phyloP scores from a whole-genome alignment of 192 early-diverging fungal genomes.

The Ramicandelaber brevisporus region DNA sequence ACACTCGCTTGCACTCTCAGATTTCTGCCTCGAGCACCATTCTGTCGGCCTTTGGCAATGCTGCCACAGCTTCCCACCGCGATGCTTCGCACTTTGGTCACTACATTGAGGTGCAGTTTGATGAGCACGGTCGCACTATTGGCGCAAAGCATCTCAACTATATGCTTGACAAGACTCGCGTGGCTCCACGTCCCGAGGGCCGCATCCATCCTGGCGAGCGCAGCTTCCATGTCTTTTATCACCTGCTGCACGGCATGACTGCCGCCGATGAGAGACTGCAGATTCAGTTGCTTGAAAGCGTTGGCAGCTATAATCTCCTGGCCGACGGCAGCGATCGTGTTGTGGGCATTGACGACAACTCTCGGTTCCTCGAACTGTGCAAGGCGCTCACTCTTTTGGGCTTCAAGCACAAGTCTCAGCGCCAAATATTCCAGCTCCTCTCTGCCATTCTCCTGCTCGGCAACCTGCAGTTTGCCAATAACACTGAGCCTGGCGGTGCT shows the following conservation, averaged over 20 bases:
- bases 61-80: slow-evolving; percentile 39
- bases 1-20: slow-evolving; percentile 37
- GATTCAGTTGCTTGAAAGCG: slow-evolving; percentile 23
- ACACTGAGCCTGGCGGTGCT: slow-evolving; percentile 22
- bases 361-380: slow-evolving; percentile 40
- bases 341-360: slow-evolving; percentile 26
- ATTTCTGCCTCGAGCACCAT: slow-evolving; percentile 40
- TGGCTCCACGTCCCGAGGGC: too few relatives aligned
- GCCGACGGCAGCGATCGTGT: slow-evolving; percentile 24
- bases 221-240: slow-evolving; percentile 90
- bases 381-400: slow-evolving; percentile 66
- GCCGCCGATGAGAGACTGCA: slow-evolving; percentile 36
- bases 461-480: slow-evolving; percentile 61
- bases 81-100: slow-evolving; percentile 68
- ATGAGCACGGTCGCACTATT: slow-evolving; percentile 68
- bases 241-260: slow-evolving; percentile 53
- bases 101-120: slow-evolving; percentile 77
- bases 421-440: slow-evolving; percentile 61
- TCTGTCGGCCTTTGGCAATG: slow-evolving; percentile 73
- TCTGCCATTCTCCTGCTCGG: slow-evolving; percentile 70
- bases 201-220: too few relatives aligned
- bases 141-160: slow-evolving; percentile 74
- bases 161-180: slow-evolving; percentile 62
- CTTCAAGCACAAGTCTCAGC: slow-evolving; percentile 51
- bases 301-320: too few relatives aligned